A percentile compares a stretch with the other conserved stretches of the same genome.
Evolutionary conservation across 208 protist species (phyloP).

Genomic region (Blastocrithidia nonstop): DNA sequence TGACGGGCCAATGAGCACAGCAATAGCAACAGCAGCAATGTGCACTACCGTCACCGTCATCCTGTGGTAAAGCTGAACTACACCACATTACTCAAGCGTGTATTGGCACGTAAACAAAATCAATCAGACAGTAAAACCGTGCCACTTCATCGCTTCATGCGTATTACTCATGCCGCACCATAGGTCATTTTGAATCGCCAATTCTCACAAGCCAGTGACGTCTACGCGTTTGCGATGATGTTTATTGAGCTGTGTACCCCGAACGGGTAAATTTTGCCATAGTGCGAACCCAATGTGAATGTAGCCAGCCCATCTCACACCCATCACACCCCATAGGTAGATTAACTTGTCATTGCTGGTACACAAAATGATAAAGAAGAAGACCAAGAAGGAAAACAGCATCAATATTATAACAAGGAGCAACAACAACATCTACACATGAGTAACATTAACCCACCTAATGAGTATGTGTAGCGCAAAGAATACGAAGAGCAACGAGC

Average conservation of each 20-base stretch:
- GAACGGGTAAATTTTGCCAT: conserved; percentile 20
- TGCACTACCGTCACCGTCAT: background rate
- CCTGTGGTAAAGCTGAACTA: background rate
- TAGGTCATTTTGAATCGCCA: conserved; percentile 23
- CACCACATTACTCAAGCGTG: too few species aligned
- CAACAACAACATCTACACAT: background rate
- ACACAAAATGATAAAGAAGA: conserved; percentile 9
- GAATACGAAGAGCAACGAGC: too few species aligned
- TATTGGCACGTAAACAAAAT: too few species aligned
- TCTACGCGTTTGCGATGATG: conserved; percentile 74
- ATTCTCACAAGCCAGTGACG: conserved; percentile 49
- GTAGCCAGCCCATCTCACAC: too few species aligned
- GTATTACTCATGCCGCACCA: conserved; percentile 42
- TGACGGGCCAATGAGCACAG: background rate
- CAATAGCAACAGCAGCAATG: background rate
- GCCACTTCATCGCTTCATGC: conserved; percentile 24
- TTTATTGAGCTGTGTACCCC: conserved; percentile 62
- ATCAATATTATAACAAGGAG: conserved; percentile 7
- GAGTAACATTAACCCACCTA: too few species aligned
- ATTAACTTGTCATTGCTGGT: too few species aligned
- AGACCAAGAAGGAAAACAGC: conserved; percentile 11
- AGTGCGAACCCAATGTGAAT: conserved; percentile 22
- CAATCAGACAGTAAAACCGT: conserved; percentile 7
- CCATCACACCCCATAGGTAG: too few species aligned
- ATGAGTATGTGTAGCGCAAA: too few species aligned